Percentiles rank a stretch among this genome's conserved stretches.
phyloP scores from a whole-genome alignment of 805 yeast genomes.

The Yarrowia deformans region DNA sequence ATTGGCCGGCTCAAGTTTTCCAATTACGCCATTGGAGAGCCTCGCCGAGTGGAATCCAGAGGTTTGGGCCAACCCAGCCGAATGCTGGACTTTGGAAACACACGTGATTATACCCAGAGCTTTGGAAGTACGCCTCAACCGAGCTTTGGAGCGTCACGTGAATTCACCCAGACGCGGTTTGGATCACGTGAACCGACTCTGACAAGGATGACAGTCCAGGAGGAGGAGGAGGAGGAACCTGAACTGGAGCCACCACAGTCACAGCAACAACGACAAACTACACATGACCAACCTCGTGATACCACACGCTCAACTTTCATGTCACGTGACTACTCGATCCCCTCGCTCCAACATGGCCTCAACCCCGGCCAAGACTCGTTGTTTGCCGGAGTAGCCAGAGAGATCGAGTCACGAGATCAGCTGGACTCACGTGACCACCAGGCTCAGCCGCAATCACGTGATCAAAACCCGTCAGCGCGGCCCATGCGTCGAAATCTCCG shows the following conservation, averaged over 20 bases:
- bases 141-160: slow-evolving; percentile 4
- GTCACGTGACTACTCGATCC: slow-evolving; percentile 23
- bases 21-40: slow-evolving; percentile 21
- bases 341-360: not conserved
- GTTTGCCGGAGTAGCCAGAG: slow-evolving; percentile 8
- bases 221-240: not conserved
- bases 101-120: slow-evolving; percentile 2
- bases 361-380: slow-evolving; percentile 20
- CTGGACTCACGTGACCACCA: not conserved
- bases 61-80: slow-evolving; percentile 23
- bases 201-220: not conserved
- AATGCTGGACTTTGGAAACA: slow-evolving; percentile 12
- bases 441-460: not conserved
- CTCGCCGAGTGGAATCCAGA: slow-evolving; percentile 2
- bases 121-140: not conserved
- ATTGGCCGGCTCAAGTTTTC: slow-evolving; percentile 16
- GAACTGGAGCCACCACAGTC: not conserved
- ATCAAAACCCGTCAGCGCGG: not conserved
- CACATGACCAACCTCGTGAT: slow-evolving; percentile 7
- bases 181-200: slow-evolving; percentile 9
- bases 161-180: not conserved
- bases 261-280: not conserved
- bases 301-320: not conserved
- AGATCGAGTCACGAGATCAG: not conserved
- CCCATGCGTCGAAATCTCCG: slow-evolving; percentile 9